Percentiles rank a stretch among this genome's conserved stretches.
phyloP scores from a whole-genome alignment of 495 filamentous ascomycete species.

The Monascus purpureus region DNA sequence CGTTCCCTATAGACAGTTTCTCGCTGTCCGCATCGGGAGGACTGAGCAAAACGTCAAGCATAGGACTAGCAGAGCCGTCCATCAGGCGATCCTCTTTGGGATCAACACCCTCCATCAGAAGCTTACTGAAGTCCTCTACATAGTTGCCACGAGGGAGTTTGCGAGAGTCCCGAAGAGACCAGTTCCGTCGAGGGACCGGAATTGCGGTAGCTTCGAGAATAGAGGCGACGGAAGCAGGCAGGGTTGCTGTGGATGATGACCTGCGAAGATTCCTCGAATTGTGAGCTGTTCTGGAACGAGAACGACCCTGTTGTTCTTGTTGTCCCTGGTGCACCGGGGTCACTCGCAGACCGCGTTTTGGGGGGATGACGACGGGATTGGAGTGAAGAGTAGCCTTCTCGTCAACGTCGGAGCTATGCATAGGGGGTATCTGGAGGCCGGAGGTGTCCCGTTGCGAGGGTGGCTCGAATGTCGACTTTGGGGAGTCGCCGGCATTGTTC shows the following conservation, averaged over 20 bases:
- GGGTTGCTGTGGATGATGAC: conserved; percentile 14
- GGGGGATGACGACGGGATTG: conserved; percentile 30
- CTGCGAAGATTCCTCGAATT: conserved; percentile 8
- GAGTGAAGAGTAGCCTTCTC: conserved; percentile 9
- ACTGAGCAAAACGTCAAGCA: conserved; percentile 31
- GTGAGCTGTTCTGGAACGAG: conserved; percentile 10
- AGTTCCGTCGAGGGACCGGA: conserved; percentile 22
- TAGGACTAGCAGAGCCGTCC: conserved; percentile 16
- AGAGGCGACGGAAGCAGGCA: conserved; percentile 24
- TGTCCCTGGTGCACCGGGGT: conserved; percentile 9
- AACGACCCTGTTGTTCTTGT: conserved; percentile 1
- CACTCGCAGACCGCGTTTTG: conserved; percentile 18
- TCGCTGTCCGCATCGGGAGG: conserved; percentile 32
- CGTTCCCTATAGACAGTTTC: conserved; percentile 15
- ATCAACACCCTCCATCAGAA: conserved; percentile 27
- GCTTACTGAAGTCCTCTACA: conserved; percentile 31
- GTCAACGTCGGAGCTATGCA: conserved; percentile 2
- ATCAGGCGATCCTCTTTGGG: conserved; percentile 18
- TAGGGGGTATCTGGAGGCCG: conserved; percentile 6
- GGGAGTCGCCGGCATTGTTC: conserved; percentile 2
- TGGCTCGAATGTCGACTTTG: conserved; percentile 1
- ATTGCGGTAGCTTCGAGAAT: conserved; percentile 33
- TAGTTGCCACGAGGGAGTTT: conserved; percentile 27
- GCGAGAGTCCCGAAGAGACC: conserved; percentile 17
- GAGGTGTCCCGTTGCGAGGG: conserved; percentile 4